Base-by-base conservation (phyloP, 2,329 filamentous ascomycete species). In the Sporothrix brunneoviolacea region DNA sequence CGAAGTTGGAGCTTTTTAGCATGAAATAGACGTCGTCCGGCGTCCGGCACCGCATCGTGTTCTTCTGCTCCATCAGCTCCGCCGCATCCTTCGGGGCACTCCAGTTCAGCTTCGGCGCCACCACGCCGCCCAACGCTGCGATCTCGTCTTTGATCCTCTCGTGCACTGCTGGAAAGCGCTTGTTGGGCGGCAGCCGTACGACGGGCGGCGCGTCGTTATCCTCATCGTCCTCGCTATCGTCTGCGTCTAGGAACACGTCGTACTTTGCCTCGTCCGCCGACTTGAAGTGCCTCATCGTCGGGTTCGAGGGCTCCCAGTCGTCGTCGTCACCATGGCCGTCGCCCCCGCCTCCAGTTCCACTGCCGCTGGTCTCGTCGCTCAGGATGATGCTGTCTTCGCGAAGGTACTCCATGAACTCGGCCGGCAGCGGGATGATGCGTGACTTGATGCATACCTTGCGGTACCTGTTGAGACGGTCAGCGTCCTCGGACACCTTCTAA, bases 41-140 rank as follows among this genome's bases (percentile, higher is more conserved):
- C 1, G 82, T 83, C 4, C 82, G 83, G 68, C 93, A 98, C 66
- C 95, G 89, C 70, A 96, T 86, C 41, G 88, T 94, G 67, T 98
- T 98, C 60, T 83, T 68, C 76, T 91, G 65, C 69, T 68, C 83
- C 68, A 78, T 82, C 67, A 98, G 96, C 86, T 90, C 96, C 19
- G 87, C 88, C 8, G 93, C 93, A 64, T 98, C 93, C 66, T 96
- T 95, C 4, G 93, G 93, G 4, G 90, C 84, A 6, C 91, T 96
- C 93, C 93, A 98, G 71, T 97, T 97, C 41, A 98, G 73, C 68
- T 98, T 98, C 1, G 93, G 93, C 2, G 86, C 84, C 8, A 95
- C 91, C 54, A 84, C 82, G 53, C 91, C 91, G 15, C 88, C 91
- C 1, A 97, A 77, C 59, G 91, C 86, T 12, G 74, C 68, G 55